Percentiles rank a stretch among this genome's conserved stretches.
These are phyloP conservation scores for Monilinia vaccinii-corymbosi DNA, from an alignment of 2,329 filamentous ascomycete species.

Conservation along the genomic window DNA sequence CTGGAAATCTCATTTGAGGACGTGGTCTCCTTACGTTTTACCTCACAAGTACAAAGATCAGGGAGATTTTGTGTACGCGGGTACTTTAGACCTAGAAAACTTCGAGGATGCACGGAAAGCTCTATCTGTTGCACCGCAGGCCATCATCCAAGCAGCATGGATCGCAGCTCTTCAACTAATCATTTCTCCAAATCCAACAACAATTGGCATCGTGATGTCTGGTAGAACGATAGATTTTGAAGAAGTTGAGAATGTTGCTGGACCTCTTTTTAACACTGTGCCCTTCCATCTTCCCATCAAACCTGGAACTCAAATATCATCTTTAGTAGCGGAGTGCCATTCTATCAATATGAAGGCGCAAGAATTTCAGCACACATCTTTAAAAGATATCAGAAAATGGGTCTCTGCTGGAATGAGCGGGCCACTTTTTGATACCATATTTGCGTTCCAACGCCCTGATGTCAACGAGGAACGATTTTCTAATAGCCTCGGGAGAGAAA, in stretches of 20 bases:
- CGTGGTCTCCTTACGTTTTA: slow-evolving; percentile 18
- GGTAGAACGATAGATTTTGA: slow-evolving; percentile 65
- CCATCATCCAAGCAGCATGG: slow-evolving; percentile 71
- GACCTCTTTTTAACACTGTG: slow-evolving; percentile 84
- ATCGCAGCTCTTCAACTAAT: slow-evolving; percentile 48
- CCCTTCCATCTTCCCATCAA: slow-evolving; percentile 52
- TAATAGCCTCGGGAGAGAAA: slow-evolving; percentile 43
- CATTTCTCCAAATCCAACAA: slow-evolving; percentile 35
- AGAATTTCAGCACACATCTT: slow-evolving; percentile 67
- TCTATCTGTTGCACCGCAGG: slow-evolving; percentile 68
- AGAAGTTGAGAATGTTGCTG: slow-evolving; percentile 57
- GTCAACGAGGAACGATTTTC: slow-evolving; percentile 23
- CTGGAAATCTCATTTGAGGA: slow-evolving; percentile 43
- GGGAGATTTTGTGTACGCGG: slow-evolving; percentile 20
- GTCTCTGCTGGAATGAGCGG: slow-evolving; percentile 42
- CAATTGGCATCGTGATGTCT: slow-evolving; percentile 67
- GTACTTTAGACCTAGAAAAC: slow-evolving; percentile 31
- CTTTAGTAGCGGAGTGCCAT: slow-evolving; percentile 57
- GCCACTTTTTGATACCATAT: slow-evolving; percentile 68
- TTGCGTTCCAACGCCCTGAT: slow-evolving; percentile 62
- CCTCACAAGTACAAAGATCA: not conserved
- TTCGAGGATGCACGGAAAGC: slow-evolving; percentile 46
- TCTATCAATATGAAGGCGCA: slow-evolving; percentile 58
- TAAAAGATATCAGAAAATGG: slow-evolving; percentile 77
- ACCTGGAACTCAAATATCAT: slow-evolving; percentile 44